A percentile compares a stretch with the other conserved stretches of the same genome.
Evolutionary conservation across 495 filamentous ascomycete species (phyloP).

Genomic region (Penicillium cinerascens): DNA sequence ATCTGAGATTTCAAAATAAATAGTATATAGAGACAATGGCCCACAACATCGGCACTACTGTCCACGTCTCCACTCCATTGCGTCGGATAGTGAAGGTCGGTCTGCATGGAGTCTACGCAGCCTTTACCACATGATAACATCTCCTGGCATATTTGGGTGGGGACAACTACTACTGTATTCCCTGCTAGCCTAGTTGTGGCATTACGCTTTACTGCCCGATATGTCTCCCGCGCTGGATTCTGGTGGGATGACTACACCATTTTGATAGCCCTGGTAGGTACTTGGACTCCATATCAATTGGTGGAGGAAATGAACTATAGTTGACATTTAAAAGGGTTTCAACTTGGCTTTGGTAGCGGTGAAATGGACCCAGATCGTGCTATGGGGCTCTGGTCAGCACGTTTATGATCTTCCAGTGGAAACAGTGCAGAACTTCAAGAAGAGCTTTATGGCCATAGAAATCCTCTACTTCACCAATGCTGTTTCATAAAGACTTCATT

Average conservation of each 20-base stretch:
- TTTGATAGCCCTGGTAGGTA: slow-evolving; percentile 25
- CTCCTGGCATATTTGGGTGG: slow-evolving; percentile 24
- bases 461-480: slow-evolving; percentile 27
- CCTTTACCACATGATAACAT: slow-evolving; percentile 12
- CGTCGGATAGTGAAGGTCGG: neutral
- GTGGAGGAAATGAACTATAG: no score
- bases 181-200: slow-evolving; percentile 30
- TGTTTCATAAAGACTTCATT: slow-evolving; percentile 32
- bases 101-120: slow-evolving; percentile 8
- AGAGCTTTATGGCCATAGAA: slow-evolving; percentile 26
- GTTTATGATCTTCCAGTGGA: slow-evolving; percentile 7
- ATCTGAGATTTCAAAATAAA: neutral
- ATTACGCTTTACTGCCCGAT: slow-evolving; percentile 26
- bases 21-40: neutral
- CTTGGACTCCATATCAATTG: no score
- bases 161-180: slow-evolving; percentile 28
- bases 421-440: slow-evolving; percentile 14
- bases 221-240: slow-evolving; percentile 22
- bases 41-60: neutral
- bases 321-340: slow-evolving; percentile 6
- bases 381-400: slow-evolving; percentile 16
- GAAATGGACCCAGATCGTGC: slow-evolving; percentile 19
- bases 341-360: slow-evolving; percentile 24
- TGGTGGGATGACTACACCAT: slow-evolving; percentile 44
- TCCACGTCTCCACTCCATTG: neutral